Conservation (phyloP, 768 basidiomycete genomes). For the Lactifluus piperatus region DNA sequence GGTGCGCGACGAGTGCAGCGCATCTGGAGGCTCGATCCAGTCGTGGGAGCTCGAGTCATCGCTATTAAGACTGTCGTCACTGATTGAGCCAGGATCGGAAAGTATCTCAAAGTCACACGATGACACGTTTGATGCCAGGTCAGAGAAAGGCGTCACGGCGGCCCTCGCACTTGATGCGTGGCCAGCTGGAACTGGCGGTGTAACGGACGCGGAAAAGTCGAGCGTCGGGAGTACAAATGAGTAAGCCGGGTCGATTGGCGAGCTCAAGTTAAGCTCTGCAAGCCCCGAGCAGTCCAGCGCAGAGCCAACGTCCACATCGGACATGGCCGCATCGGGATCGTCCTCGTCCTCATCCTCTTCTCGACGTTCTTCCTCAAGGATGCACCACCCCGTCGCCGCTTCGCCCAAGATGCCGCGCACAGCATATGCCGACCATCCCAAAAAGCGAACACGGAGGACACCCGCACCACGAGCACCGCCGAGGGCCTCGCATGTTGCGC, state of each 20-base stretch:
- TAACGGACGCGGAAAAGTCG: conserved; percentile 47
- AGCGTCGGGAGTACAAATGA: conserved; percentile 73
- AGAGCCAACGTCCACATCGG: conserved; percentile 21
- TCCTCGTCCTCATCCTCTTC: not conserved
- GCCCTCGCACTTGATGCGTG: conserved; percentile 12
- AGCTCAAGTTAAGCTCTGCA: conserved; percentile 9
- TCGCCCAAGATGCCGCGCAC: conserved; percentile 65
- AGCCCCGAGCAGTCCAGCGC: not conserved
- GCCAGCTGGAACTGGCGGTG: conserved; percentile 9
- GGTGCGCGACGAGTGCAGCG: conserved; percentile 2
- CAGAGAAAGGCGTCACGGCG: conserved; percentile 4
- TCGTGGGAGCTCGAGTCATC: conserved; percentile 20
- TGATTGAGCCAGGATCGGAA: not conserved
- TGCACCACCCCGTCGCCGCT: conserved; percentile 67
- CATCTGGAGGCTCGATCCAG: conserved; percentile 15
- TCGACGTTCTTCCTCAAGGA: conserved; percentile 45
- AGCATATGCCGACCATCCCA: conserved; percentile 60
- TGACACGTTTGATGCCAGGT: conserved; percentile 1
- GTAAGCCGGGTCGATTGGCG: conserved; percentile 44
- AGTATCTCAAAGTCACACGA: not conserved
- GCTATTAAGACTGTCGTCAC: conserved; percentile 10
- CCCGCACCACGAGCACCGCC: conserved; percentile 55
- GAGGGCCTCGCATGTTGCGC: conserved; percentile 54
- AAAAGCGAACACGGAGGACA: conserved; percentile 58
- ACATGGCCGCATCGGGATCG: conserved; percentile 20